These are phyloP conservation scores for Paratinospora sagittata DNA, from an alignment of 164 flowering plant genomes.

Conservation along the genomic window DNA sequence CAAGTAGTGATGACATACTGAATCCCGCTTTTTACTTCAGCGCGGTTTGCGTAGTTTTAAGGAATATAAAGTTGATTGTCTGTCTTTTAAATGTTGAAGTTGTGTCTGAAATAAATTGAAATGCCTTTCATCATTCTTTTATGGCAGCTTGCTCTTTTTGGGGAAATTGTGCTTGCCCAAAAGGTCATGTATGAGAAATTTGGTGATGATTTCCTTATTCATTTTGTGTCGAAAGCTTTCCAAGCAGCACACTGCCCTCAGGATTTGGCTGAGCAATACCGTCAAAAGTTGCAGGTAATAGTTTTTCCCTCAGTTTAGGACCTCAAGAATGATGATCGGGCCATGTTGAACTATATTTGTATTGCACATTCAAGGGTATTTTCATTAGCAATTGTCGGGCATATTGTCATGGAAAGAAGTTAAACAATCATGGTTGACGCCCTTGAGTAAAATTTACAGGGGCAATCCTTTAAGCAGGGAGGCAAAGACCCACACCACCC, in stretches of 20 bases:
- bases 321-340: neutral
- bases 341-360: neutral
- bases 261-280: constrained; percentile 69
- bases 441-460: too few species aligned
- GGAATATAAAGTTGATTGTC: neutral
- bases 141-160: constrained; percentile 73
- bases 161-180: constrained; percentile 89
- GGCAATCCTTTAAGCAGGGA: too few species aligned
- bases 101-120: neutral
- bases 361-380: neutral
- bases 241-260: constrained; percentile 68
- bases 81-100: neutral
- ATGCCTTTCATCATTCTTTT: neutral
- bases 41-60: neutral
- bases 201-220: constrained; percentile 71
- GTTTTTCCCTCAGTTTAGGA: neutral
- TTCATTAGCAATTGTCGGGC: too few species aligned
- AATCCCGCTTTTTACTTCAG: neutral
- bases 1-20: neutral
- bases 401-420: too few species aligned
- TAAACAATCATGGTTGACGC: too few species aligned
- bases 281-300: constrained; percentile 84
- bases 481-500: too few species aligned
- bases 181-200: constrained; percentile 94
- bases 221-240: constrained; percentile 65